Evolutionary conservation across 2,329 filamentous ascomycete genomes (phyloP).

Genomic region (Calcarisporium arbuscula): DNA sequence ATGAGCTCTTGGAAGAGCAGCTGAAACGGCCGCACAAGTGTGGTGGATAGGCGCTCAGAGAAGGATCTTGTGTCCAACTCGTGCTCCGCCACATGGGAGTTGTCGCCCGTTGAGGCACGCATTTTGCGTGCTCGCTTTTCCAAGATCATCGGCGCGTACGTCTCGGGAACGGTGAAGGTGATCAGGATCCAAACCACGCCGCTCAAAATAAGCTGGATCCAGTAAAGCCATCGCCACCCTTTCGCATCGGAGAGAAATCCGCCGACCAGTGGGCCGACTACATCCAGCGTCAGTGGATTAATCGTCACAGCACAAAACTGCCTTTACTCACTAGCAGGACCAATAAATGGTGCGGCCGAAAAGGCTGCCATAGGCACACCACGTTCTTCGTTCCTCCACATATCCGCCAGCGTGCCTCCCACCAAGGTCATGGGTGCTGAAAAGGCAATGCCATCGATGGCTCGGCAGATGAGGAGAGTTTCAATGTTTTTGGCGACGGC

Average conservation of each 20-base stretch:
- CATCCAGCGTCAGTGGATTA: neutral
- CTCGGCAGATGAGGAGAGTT: conserved; percentile 68
- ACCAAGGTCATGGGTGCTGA: conserved; percentile 83
- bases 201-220: conserved; percentile 75
- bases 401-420: conserved; percentile 73
- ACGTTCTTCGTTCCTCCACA: conserved; percentile 80
- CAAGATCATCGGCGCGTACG: conserved; percentile 76
- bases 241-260: conserved; percentile 65
- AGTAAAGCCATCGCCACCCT: conserved; percentile 82
- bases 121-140: conserved; percentile 63
- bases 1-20: conserved; percentile 80
- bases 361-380: conserved; percentile 86
- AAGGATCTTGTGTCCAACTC: conserved; percentile 70
- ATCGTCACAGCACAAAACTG: neutral
- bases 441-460: conserved; percentile 78
- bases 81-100: conserved; percentile 68
- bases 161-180: conserved; percentile 85
- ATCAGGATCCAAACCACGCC: conserved; percentile 67
- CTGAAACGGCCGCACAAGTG: conserved; percentile 78
- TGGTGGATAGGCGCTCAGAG: conserved; percentile 61
- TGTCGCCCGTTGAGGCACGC: conserved; percentile 60
- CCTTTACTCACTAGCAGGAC: conserved; percentile 54
- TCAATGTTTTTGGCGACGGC: conserved; percentile 69
- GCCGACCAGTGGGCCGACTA: conserved; percentile 65
- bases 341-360: conserved; percentile 74